Evolutionary conservation across 768 basidiomycete genomes (phyloP).

Genomic region (Roridomyces roridus): DNA sequence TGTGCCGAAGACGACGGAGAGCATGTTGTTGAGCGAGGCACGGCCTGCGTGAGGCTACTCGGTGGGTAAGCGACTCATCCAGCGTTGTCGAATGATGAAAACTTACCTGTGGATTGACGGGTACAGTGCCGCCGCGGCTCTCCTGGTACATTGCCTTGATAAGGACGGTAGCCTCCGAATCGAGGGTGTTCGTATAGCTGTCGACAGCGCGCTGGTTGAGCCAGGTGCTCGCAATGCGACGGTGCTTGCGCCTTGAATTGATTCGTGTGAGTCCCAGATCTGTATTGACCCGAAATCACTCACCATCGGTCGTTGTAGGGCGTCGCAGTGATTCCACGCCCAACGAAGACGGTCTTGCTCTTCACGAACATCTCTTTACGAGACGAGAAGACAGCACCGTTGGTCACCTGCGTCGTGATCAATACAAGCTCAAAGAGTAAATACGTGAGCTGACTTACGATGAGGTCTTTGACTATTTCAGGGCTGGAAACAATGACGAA

Average conservation of each 20-base stretch:
- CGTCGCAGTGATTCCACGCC: background rate
- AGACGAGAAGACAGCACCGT: too few species aligned
- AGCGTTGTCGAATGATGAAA: too few species aligned
- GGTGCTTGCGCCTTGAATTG: slow-evolving; percentile 1
- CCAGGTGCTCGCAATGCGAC: background rate
- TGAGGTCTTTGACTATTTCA: slow-evolving; percentile 36
- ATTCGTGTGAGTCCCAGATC: background rate
- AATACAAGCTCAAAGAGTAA: too few species aligned
- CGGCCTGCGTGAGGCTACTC: too few species aligned
- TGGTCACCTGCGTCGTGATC: too few species aligned
- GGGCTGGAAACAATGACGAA: slow-evolving; percentile 44
- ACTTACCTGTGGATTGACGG: slow-evolving; percentile 4
- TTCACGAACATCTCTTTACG: too few species aligned
- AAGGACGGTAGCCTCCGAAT: background rate
- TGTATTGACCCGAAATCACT: too few species aligned
- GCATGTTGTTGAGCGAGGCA: too few species aligned
- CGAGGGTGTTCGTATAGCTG: background rate
- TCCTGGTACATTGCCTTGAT: background rate
- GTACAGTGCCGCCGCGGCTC: too few species aligned
- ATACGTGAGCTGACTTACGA: too few species aligned
- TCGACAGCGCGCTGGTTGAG: slow-evolving; percentile 1
- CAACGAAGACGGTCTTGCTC: background rate
- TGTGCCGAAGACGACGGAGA: slow-evolving; percentile 45
- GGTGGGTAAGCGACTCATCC: too few species aligned
- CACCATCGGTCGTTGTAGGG: slow-evolving; percentile 1